Base-by-base conservation (phyloP, 2,329 filamentous ascomycete species). In the Hymenoscyphus albidus region DNA sequence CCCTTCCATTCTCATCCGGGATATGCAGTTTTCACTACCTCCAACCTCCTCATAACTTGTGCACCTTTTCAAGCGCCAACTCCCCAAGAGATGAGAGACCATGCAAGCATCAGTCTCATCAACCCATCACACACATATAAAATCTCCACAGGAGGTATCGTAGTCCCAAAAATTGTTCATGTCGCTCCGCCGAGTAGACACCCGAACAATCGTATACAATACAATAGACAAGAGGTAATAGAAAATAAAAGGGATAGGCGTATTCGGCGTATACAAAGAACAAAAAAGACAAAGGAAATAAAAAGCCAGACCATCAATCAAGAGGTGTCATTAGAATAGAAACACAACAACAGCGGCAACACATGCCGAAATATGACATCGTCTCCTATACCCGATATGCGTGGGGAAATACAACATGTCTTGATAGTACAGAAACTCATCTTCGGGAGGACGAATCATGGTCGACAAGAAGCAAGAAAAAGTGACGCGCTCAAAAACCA, bases 311-410 rank as follows among this genome's bases (percentile, higher is more conserved):
- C 62, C 62, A 31, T 59, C 61, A 62, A 62, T 58, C 59, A 59
- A 65, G 60, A 60, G 44, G 56, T 62, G 62, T 65, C 59, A 65
- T 60, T 59, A 65, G 61, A 65, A 62, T 62, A 18, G 61, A 62
- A 65, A 22, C 13, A 54, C 58, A 39, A 27, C 58, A 59, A 48
- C 39, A 42, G 39, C 18, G 38, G n/a, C 14, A 48, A 59, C 58
- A 59, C 38, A 40, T 59, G 58, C 5, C 35, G 5, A 22, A 22
- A 54, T 54, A 18, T 54, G 5, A 22, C 48, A 22, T 54, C 48
- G 22, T 18, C 48, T 54, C 22, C 48, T 7, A 1, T 22, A 35
- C 44, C 18, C 22, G 5, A 54, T 54, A 54, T 54, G 7, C n/a
- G 22, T 22, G 22, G 22, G 48, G 9, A 22, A 54, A 54, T 22